Base-by-base conservation (phyloP, 2,329 filamentous ascomycete species). In the Phyllosticta citribraziliensis region DNA sequence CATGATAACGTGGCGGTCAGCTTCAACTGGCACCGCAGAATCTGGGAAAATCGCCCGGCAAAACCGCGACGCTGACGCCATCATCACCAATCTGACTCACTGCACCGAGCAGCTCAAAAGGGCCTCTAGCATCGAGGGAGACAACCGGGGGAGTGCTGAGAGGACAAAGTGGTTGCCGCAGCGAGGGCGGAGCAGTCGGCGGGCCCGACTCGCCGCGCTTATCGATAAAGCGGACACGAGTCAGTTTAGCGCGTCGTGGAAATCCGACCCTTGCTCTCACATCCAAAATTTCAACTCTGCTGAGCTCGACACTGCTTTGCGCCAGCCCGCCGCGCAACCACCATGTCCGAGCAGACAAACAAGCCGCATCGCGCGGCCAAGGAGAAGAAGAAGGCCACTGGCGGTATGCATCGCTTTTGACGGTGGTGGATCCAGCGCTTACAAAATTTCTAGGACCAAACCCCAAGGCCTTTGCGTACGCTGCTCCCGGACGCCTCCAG, bases 381-480 rank as follows among this genome's bases (percentile, higher is more conserved):
- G 76, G 89, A 94, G 77, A 96, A 95, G 81, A 95, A 95, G 80
- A 84, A 87, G 74, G 81, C 79, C 70, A 75, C 85, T 52, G 86
- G 84, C 72, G 85, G 83, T 84, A 70, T 63, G 74, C 24, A 20
- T 5, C 40, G 22, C 2, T n/a, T 25, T 55, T 20, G 22, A 11
- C 55, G 10, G 6, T 59, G 50, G 52, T 30, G 52, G 55, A 52
- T 67, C 64, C 69, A 52, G 11, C 6, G 9, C 60, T 62, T 30
- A 62, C 55, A 17, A 11, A 55, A 52, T 64, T 63, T 69, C 65
- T 69, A 86, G 89, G 89, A 60, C 81, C 79, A 65, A 96, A 96
- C 72, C 89, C 91, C 2, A 97, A 96, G 77, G 92, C 92, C 14
- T 97, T 96, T 74, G 88, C 90, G 60, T 90, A 88, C 73, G 82